phyloP scores from a whole-genome alignment of 2,329 filamentous ascomycete genomes.

The Ilyonectria destructans region DNA sequence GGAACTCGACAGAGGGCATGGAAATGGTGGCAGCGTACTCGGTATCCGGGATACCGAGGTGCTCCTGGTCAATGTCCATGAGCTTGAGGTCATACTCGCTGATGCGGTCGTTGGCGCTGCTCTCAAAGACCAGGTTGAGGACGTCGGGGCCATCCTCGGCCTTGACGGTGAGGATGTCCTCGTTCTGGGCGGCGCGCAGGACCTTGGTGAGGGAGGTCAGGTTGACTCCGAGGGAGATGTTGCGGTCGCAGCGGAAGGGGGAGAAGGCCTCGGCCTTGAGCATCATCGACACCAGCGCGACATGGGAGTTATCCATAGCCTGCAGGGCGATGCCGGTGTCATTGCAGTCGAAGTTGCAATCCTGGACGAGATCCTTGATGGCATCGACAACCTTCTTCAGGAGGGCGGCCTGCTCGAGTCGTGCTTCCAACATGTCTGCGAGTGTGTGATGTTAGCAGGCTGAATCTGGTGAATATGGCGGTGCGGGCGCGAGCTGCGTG shows the following conservation, averaged over 20 bases:
- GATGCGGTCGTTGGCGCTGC: conserved; percentile 86
- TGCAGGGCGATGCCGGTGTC: conserved; percentile 98
- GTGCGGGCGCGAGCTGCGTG: background rate
- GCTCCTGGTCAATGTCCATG: conserved; percentile 99
- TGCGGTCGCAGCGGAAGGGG: conserved; percentile 98
- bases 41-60: conserved; percentile 98
- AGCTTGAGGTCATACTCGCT: conserved; percentile 99
- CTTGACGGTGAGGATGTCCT: conserved; percentile 96
- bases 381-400: conserved; percentile 99
- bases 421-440: conserved; percentile 90
- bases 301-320: conserved; percentile 99
- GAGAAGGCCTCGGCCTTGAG: conserved; percentile 96
- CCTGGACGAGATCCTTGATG: conserved; percentile 99
- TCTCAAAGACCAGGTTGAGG: conserved; percentile 97
- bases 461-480: background rate
- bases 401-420: conserved; percentile 92
- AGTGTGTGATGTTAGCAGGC: conserved; percentile 35
- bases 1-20: conserved; percentile 93
- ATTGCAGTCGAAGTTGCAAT: conserved; percentile 99
- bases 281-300: conserved; percentile 98
- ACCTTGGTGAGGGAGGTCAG: conserved; percentile 97
- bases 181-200: conserved; percentile 91
- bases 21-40: conserved; percentile 94
- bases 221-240: conserved; percentile 98
- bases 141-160: conserved; percentile 97